Evolutionary conservation across 2,329 filamentous ascomycete species (phyloP).

Genomic region (Tolypocladium nubicola): DNA sequence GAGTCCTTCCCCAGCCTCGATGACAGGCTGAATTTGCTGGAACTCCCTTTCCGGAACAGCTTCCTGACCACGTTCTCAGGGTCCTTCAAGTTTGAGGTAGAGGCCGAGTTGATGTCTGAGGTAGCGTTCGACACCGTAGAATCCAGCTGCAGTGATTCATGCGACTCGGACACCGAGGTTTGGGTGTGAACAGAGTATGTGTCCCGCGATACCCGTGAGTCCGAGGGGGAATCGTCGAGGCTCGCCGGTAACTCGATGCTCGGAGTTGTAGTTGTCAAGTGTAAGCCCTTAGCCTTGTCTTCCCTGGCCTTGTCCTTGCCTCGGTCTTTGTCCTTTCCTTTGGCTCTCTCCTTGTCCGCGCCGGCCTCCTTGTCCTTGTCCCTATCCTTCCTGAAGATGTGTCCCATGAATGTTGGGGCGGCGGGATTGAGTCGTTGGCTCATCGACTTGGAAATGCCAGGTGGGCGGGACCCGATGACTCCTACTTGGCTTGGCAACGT

Average conservation of each 20-base stretch:
- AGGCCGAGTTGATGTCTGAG: constrained; percentile 37
- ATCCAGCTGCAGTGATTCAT: constrained; percentile 47
- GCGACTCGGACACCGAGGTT: constrained; percentile 48
- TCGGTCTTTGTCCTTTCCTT: constrained; percentile 25
- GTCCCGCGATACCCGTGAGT: constrained; percentile 46
- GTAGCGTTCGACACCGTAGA: constrained; percentile 44
- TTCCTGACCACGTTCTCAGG: constrained; percentile 48
- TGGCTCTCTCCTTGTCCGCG: constrained; percentile 21
- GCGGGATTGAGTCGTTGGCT: constrained; percentile 70
- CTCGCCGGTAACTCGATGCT: constrained; percentile 24
- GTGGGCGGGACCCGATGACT: constrained; percentile 71
- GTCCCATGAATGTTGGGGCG: constrained; percentile 76
- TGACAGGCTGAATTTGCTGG: constrained; percentile 53
- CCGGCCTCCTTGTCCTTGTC: constrained; percentile 15
- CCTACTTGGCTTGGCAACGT: constrained; percentile 48
- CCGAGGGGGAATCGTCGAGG: constrained; percentile 38
- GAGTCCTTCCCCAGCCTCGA: constrained; percentile 45
- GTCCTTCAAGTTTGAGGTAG: constrained; percentile 32
- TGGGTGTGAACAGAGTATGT: constrained; percentile 46
- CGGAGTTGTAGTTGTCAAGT: constrained; percentile 24
- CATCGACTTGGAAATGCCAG: constrained; percentile 28
- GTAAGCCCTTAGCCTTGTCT: constrained; percentile 26
- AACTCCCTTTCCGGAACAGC: constrained; percentile 55
- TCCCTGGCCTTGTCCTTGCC: constrained; percentile 25
- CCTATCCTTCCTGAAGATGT: constrained; percentile 45